A percentile compares a stretch with the other conserved stretches of the same genome.
These are phyloP conservation scores for Paxillus ammoniavirescens DNA, from an alignment of 768 basidiomycete species.

Conservation along the genomic window DNA sequence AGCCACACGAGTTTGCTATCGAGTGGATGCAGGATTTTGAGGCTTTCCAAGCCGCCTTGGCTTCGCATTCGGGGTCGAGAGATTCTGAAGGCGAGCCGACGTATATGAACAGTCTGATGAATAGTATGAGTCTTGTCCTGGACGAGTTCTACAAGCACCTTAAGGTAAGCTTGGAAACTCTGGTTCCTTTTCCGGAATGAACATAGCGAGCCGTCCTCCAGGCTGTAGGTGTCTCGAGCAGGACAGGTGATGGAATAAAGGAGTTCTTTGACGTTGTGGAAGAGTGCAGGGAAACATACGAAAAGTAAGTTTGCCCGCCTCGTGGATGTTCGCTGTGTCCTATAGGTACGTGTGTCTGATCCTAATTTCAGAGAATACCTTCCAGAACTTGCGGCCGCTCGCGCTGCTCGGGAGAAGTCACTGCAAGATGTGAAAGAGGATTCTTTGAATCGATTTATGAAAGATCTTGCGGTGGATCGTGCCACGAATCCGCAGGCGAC, in stretches of 20 bases:
- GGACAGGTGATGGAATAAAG: conserved; percentile 92
- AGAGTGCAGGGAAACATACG: conserved; percentile 83
- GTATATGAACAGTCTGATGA: conserved; percentile 99
- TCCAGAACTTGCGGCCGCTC: conserved; percentile 80
- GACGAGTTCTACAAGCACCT: conserved; percentile 98
- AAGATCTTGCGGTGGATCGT: conserved; percentile 76
- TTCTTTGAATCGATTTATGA: conserved; percentile 73
- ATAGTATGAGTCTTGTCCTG: conserved; percentile 95
- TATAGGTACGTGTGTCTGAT: background rate
- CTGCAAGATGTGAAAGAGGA: conserved; percentile 70
- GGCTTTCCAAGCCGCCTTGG: conserved; percentile 85
- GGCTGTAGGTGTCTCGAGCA: conserved; percentile 94
- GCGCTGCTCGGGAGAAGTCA: conserved; percentile 58
- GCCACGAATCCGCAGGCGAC: conserved; percentile 58
- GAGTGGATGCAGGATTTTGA: conserved; percentile 99
- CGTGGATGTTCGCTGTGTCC: conserved; percentile 4
- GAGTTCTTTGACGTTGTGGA: conserved; percentile 93
- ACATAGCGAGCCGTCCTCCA: conserved; percentile 28
- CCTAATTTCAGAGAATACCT: conserved; percentile 73
- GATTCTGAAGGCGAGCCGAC: conserved; percentile 89
- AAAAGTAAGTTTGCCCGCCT: conserved; percentile 53
- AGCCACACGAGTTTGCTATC: conserved; percentile 85
- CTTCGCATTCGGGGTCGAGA: conserved; percentile 60
- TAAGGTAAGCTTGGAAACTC: conserved; percentile 51
- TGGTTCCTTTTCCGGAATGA: background rate